Conservation (phyloP, 768 basidiomycete genomes). For the Mycena kentingensis region DNA sequence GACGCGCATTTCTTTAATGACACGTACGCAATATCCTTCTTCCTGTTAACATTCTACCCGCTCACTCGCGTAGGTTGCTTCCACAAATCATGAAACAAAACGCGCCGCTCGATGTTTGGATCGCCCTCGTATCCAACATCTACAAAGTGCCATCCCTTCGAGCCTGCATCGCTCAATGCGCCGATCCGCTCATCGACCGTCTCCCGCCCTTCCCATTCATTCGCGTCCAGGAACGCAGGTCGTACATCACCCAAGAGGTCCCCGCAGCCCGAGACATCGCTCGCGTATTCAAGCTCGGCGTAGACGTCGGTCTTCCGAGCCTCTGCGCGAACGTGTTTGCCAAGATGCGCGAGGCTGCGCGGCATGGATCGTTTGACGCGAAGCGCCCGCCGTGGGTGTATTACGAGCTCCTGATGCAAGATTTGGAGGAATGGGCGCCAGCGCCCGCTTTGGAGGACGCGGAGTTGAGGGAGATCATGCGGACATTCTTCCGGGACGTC, state of each 20-base stretch:
- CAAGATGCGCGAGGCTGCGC: neutral
- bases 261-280: no score
- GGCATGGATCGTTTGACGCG: neutral
- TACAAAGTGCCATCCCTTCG: no score
- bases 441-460: neutral
- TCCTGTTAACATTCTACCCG: neutral
- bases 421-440: neutral
- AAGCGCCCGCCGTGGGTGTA: neutral
- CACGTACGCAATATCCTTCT: constrained; percentile 4
- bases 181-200: no score
- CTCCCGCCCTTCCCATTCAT: no score
- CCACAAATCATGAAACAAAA: neutral
- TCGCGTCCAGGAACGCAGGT: neutral
- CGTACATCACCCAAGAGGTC: neutral
- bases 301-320: neutral
- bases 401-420: no score
- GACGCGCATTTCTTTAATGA: constrained; percentile 15
- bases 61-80: neutral
- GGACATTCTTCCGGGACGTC: neutral
- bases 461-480: neutral
- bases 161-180: no score
- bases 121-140: no score
- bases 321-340: neutral
- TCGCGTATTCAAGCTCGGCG: neutral
- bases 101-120: no score